phyloP scores from a whole-genome alignment of 352 stramenopile genomes.

The Phytophthora constricta region DNA sequence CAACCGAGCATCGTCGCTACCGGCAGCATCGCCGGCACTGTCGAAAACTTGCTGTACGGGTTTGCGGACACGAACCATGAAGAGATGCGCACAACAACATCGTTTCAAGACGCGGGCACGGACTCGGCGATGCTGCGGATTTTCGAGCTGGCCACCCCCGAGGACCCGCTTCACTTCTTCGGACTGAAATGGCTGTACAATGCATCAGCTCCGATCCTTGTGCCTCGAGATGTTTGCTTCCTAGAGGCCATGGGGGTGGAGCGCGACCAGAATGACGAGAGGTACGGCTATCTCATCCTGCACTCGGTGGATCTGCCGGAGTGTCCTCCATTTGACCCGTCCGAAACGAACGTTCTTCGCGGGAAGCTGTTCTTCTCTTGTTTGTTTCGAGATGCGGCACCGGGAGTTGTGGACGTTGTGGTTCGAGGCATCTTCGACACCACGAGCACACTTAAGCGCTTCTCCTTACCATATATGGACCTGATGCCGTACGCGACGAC shows the following conservation, averaged over 20 bases:
- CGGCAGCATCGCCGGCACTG: conserved; percentile 37
- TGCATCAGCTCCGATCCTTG: conserved; percentile 28
- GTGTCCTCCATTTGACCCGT: conserved; percentile 36
- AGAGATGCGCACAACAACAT: conserved; percentile 38
- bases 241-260: conserved; percentile 40
- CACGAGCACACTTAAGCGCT: conserved; percentile 28
- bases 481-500: conserved; percentile 35
- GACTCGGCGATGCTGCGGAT: conserved; percentile 41
- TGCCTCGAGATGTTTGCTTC: conserved; percentile 39
- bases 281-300: conserved; percentile 42
- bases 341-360: conserved; percentile 30
- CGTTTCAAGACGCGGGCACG: conserved; percentile 31
- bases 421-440: conserved; percentile 42
- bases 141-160: conserved; percentile 33
- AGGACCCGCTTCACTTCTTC: conserved; percentile 46
- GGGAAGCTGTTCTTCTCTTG: conserved; percentile 32
- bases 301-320: conserved; percentile 45
- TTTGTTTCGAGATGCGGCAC: conserved; percentile 41
- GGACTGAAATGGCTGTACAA: conserved; percentile 48
- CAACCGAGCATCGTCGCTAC: conserved; percentile 48
- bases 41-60: conserved; percentile 48
- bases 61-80: conserved; percentile 30
- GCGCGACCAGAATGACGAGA: conserved; percentile 32
- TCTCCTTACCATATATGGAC: conserved; percentile 28
- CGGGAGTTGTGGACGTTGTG: conserved; percentile 39